Evolutionary conservation across 257 asterid species (phyloP).

Genomic region (Solanum pennellii): DNA sequence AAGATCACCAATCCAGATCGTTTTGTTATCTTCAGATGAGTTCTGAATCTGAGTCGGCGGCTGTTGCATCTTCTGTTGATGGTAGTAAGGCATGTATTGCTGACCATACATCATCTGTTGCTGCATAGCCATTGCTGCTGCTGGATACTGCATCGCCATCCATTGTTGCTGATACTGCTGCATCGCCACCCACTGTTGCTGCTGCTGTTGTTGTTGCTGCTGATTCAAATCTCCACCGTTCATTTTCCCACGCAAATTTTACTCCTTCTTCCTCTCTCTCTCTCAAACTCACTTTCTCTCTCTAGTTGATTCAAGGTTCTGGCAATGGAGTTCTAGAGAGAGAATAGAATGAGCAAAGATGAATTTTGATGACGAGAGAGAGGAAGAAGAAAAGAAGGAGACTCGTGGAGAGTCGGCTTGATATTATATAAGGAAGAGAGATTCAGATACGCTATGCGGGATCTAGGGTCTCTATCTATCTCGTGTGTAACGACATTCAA

Average conservation of each 20-base stretch:
- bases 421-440: background rate
- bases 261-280: slow-evolving; percentile 7
- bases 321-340: background rate
- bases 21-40: slow-evolving; percentile 66
- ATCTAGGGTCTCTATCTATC: background rate
- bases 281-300: background rate
- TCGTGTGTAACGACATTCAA: background rate
- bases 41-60: slow-evolving; percentile 54
- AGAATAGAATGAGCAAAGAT: background rate
- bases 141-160: slow-evolving; percentile 95
- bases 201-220: slow-evolving; percentile 33
- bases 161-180: slow-evolving; percentile 95
- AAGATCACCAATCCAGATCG: slow-evolving; percentile 99
- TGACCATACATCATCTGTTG: slow-evolving; percentile 79
- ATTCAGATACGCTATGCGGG: background rate
- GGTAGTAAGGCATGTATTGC: slow-evolving; percentile 78
- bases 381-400: slow-evolving; percentile 9
- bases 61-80: slow-evolving; percentile 29
- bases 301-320: background rate
- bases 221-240: slow-evolving; percentile 80
- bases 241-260: slow-evolving; percentile 19
- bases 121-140: slow-evolving; percentile 57
- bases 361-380: background rate
- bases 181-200: slow-evolving; percentile 86
- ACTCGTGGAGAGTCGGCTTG: slow-evolving; percentile 24